Base-by-base conservation (phyloP, 306 rosid genomes). In the Ochetophila trinervis region DNA sequence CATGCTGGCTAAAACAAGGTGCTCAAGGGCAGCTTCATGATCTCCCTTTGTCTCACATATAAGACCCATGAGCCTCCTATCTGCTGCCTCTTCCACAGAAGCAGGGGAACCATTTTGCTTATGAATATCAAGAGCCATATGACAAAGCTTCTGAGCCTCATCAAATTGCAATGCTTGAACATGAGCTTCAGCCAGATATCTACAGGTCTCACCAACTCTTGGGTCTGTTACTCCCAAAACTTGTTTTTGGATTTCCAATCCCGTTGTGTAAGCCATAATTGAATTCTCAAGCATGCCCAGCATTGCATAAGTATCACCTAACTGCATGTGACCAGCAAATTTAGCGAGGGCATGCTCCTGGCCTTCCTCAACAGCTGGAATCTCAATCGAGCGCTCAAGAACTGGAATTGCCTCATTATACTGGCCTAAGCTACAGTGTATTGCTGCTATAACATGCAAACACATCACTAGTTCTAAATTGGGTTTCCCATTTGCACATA, bases 21-120 rank as follows among this genome's bases (percentile, higher is more conserved):
- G 95, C 79, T 94, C 97, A 0, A 94, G 78, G 2, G 99, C 97
- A 63, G 86, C 91, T 76, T 90, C 99, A 36, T 94, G 91, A 57
- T 90, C 85, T 37, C 96, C 97, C 74, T 86, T 86, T 63, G 86
- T 85, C 74, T 94, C 97, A 69, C 91, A 88, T 81, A 94, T 86
- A 62, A 94, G 96, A 8, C 97, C 99, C 97, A 94, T 88, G 32
- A 94, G 79, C 78, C 99, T 90, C 76, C 97, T 79, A 66, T 94
- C 97, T 13, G 95, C 92, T 15, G 95, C 97, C 68, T 90, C 99
- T 79, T 94, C 96, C 34, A 88, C 83, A 75, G 97, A 77, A 57
- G 81, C 85, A 9, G 90, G 85, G 40, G 85, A 76, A 50, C 78
- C 78, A 52, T 88, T 94, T 69, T 68, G 83, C 67, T 70, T 86